A percentile compares a stretch with the other conserved stretches of the same genome.
Conservation (phyloP, 75 land plant genomes). For the Ceratopteris richardii region DNA sequence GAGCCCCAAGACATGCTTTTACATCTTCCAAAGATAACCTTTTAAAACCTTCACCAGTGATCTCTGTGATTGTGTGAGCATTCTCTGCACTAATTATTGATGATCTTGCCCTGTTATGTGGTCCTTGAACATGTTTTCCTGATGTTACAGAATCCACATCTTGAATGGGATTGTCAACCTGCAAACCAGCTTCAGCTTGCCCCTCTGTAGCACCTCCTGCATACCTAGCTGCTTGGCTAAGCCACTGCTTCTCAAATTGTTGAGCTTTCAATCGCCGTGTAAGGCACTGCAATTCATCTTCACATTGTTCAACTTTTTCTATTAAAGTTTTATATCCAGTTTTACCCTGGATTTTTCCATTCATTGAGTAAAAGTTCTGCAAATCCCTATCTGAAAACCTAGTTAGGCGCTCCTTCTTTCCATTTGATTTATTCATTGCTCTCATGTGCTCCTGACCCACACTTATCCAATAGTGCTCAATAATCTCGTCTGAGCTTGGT, state of each 20-base stretch:
- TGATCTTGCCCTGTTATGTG: no score
- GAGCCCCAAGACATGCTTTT: no score
- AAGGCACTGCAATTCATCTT: neutral
- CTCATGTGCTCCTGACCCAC: neutral
- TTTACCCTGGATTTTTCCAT: neutral
- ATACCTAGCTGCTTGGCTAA: no score
- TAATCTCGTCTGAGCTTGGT: neutral
- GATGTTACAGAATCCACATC: no score
- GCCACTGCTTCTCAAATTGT: neutral
- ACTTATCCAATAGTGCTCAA: conserved; percentile 6
- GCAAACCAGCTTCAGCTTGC: no score
- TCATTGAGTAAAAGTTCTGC: neutral
- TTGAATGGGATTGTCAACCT: no score
- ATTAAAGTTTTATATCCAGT: neutral
- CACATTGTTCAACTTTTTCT: neutral
- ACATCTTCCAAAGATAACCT: no score
- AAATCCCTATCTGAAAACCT: neutral
- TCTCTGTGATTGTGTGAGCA: no score
- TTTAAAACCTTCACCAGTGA: no score
- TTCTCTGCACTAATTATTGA: no score
- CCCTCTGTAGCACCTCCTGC: no score
- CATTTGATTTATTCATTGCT: neutral
- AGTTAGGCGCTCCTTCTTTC: neutral
- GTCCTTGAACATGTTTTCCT: no score
- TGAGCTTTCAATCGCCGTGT: neutral